Evolutionary conservation across 257 asterid genomes (phyloP), one percentile per base, ranked within the genome.

Genomic region (Primulina eburnea): DNA sequence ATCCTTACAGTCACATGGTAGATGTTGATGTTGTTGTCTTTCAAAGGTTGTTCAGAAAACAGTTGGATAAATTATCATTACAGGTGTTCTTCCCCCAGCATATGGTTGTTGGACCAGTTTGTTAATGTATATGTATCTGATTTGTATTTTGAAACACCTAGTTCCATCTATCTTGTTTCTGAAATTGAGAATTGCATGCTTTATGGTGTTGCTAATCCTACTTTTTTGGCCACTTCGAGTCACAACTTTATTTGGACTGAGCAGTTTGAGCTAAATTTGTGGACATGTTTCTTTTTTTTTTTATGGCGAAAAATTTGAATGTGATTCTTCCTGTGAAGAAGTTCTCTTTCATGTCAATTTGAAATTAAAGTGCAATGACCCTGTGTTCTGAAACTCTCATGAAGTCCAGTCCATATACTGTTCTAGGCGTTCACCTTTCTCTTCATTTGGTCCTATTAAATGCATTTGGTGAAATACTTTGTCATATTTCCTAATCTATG

Each of bases 31-130:
- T 70, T 30, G 33, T 4, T 62, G 52, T 30, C 69, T 58, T 62
- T 50, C 60, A 2, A 4, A 30, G 26, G 35, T 32, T 30, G 17
- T 65, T 64, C 55, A 4, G 34, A 33, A 69, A 76, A 26, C 64
- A 24, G 64, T 47, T 80, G 64, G 62, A 68, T 58, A 57, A 59
- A 67, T 18, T 60, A 52, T 61, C 62, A 61, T 57, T 57, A 37
- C 50, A 11, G 37, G 43, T 62, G 70, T 67, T 62, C 29, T 11
- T 58, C 65, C 65, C 58, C 21, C 11, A 12, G 52, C 60, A 10
- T 52, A 60, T 57, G 35, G 18, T 57, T 8, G 1, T 32, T 37
- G 50, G 8, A 68, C 61, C 8, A 21, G 18, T 52, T 71, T 71
- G 16, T 30, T 14, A 57, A 4, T 64, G 40, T 37, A 65, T 16